These are phyloP conservation scores for Coniochaeta hoffmannii DNA, from an alignment of 2,329 filamentous ascomycete genomes.

Conservation along the genomic window DNA sequence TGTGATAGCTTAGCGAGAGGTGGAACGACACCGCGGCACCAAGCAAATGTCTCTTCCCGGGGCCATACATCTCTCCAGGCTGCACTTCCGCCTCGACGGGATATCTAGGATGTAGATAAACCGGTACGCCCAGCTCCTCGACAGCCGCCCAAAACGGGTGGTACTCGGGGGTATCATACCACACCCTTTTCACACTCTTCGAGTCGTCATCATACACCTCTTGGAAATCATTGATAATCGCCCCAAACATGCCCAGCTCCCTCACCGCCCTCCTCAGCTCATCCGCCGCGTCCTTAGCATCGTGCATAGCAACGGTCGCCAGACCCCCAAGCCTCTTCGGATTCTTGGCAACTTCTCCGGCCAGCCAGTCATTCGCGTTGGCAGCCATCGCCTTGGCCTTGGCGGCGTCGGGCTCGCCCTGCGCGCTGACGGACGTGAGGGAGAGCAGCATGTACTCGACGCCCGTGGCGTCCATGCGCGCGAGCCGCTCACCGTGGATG, in stretches of 20 bases:
- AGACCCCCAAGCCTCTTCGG: slow-evolving; percentile 23
- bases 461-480: slow-evolving; percentile 24
- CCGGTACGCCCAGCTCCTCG: slow-evolving; percentile 23
- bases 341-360: slow-evolving; percentile 17
- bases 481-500: slow-evolving; percentile 21
- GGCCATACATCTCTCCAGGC: slow-evolving; percentile 17
- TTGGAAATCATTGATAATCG: slow-evolving; percentile 27
- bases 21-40: slow-evolving; percentile 30
- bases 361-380: slow-evolving; percentile 25
- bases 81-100: slow-evolving; percentile 18
- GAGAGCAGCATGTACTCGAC: slow-evolving; percentile 29
- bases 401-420: slow-evolving; percentile 19
- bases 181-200: slow-evolving; percentile 15
- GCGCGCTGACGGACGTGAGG: slow-evolving; percentile 23
- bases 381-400: slow-evolving; percentile 18
- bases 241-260: slow-evolving; percentile 23
- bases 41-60: slow-evolving; percentile 22
- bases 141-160: slow-evolving; percentile 23
- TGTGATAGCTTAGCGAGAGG: slow-evolving; percentile 34
- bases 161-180: slow-evolving; percentile 23
- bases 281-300: slow-evolving; percentile 16
- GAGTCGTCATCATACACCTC: slow-evolving; percentile 11
- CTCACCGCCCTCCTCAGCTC: slow-evolving; percentile 22
- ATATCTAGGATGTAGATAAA: slow-evolving; percentile 27
- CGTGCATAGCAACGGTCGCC: slow-evolving; percentile 25